phyloP scores from a whole-genome alignment of 176 grass and related monocot genomes.

The Saccharum officinarum region DNA sequence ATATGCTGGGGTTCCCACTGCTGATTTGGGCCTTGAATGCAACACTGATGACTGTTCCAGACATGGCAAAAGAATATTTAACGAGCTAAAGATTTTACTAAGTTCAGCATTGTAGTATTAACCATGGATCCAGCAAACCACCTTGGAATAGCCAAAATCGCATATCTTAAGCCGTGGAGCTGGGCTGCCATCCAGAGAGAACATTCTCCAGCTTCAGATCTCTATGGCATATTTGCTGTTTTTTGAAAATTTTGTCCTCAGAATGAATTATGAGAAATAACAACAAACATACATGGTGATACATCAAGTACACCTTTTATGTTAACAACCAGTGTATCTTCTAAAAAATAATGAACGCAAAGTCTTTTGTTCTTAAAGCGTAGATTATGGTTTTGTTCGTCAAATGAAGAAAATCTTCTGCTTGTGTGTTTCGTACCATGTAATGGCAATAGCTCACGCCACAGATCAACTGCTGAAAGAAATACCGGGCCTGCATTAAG shows the following conservation, averaged over 20 bases:
- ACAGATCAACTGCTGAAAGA: conserved; percentile 93
- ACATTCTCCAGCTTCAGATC: conserved; percentile 97
- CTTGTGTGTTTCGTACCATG: conserved; percentile 50
- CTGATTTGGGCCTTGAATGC: conserved; percentile 89
- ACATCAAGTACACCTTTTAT: conserved; percentile 1
- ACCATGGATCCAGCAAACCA: conserved; percentile 29
- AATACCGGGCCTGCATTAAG: conserved; percentile 72
- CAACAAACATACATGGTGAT: conserved; percentile 3
- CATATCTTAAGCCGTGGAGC: conserved; percentile 95
- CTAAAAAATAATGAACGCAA: background rate
- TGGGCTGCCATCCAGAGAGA: conserved; percentile 77
- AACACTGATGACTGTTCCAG: conserved; percentile 74
- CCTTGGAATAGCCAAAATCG: conserved; percentile 97
- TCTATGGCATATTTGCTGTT: conserved; percentile 95
- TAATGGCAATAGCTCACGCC: conserved; percentile 92
- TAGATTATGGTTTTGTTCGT: background rate
- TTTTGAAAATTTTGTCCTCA: conserved; percentile 4
- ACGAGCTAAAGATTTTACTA: conserved; percentile 15
- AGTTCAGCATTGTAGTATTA: background rate
- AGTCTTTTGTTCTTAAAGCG: conserved; percentile 5
- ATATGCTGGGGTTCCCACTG: conserved; percentile 91
- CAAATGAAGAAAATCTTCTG: background rate
- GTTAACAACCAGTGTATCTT: background rate
- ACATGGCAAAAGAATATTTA: conserved; percentile 22
- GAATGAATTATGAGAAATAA: conserved; percentile 28